Base-by-base conservation (phyloP, 1,139 yeast genomes). In the Suhomyces terraborum region DNA sequence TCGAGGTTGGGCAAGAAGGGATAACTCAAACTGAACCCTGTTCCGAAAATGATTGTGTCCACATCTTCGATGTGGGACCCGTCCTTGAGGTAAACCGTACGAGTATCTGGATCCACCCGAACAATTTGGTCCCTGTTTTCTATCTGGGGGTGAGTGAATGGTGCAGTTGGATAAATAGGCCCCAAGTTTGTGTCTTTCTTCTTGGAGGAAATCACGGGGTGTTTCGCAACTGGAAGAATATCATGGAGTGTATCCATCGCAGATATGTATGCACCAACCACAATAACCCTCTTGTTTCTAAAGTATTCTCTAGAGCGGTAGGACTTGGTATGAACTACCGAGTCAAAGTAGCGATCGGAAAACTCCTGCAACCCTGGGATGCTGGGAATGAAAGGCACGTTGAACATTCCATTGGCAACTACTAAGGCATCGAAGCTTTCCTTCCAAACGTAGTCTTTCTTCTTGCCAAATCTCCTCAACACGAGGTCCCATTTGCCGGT, bases 371-470 rank as follows among this genome's bases (percentile, higher is more conserved):
- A 52, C 1, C 80, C 80, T 1, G 57, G 54, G 5, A 71, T 67
- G 8, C 60, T 58, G 1, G 81, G 81, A 27, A 74, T 62, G 42
- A 50, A 69, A 0, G 81, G 79, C 4, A 59, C 53, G 38, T 68
- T 70, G 47, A 66, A 72, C 56, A 75, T 80, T 3, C 81, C 81
- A 42, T 68, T 72, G 5, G 79, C 77, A 8, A 75, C 61, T 31
- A 74, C 53, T 13, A 75, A 65, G 13, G 69, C 71, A 51, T 76
- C 80, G 51, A 69, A 75, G 9, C 40, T 41, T 32, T 53, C 52
- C n/a, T 29, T 31, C 48, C 53, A 42, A n/a, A 49, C 33, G 29
- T 45, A 50, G 34, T 51, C 54, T 30, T 43, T 37, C 6, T 41
- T 32, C 20, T 38, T 35, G 16, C 52, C 53, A 21, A 42, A 44